phyloP scores from a whole-genome alignment of 176 grass and related monocot species.

The Oryza punctata region DNA sequence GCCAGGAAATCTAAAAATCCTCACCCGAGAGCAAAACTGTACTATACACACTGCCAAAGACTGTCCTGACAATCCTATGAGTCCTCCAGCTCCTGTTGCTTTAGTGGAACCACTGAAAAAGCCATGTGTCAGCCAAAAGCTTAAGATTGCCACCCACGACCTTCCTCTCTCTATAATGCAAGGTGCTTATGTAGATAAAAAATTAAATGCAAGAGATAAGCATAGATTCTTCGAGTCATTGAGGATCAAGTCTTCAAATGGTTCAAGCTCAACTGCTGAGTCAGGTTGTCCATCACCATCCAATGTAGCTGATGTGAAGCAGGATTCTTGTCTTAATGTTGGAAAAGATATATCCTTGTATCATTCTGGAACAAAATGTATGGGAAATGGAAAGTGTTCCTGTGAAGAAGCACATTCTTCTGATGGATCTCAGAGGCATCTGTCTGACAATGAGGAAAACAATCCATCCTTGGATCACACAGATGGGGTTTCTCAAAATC shows the following conservation, averaged over 20 bases:
- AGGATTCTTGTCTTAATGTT: slow-evolving; percentile 37
- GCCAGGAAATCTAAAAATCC: slow-evolving; percentile 62
- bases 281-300: slow-evolving; percentile 38
- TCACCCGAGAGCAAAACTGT: slow-evolving; percentile 59
- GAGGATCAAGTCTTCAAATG: slow-evolving; percentile 54
- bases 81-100: slow-evolving; percentile 34
- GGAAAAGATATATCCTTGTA: slow-evolving; percentile 13
- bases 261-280: slow-evolving; percentile 43
- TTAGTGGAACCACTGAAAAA: slow-evolving; percentile 42
- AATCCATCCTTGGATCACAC: slow-evolving; percentile 28
- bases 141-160: slow-evolving; percentile 33
- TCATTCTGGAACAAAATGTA: slow-evolving; percentile 38
- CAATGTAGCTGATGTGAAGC: slow-evolving; percentile 32
- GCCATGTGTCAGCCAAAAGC: slow-evolving; percentile 43
- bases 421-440: slow-evolving; percentile 45
- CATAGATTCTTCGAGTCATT: slow-evolving; percentile 52
- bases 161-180: slow-evolving; percentile 33
- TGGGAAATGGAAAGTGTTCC: slow-evolving; percentile 41
- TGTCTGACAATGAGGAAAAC: slow-evolving; percentile 51
- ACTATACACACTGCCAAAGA: slow-evolving; percentile 41
- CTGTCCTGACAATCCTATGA: slow-evolving; percentile 36
- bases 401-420: slow-evolving; percentile 51
- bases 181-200: slow-evolving; percentile 51
- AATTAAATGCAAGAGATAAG: slow-evolving; percentile 50
- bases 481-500: slow-evolving; percentile 30